Evolutionary conservation across 2,329 filamentous ascomycete species (phyloP).

Genomic region (Magnaporthales sp.): DNA sequence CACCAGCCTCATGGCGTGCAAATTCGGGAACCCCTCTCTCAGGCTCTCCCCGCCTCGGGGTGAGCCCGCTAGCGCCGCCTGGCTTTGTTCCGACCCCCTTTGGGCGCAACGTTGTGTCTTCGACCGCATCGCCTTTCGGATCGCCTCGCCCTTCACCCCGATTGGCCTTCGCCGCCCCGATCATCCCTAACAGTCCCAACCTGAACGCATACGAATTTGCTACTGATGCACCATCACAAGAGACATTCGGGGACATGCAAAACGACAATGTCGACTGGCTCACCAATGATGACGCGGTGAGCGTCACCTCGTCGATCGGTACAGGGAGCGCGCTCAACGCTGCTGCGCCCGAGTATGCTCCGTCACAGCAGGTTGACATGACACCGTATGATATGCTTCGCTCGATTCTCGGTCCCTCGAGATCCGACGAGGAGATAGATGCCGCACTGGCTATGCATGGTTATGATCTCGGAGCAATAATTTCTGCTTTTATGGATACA

Average conservation of each 20-base stretch:
- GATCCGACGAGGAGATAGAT: slow-evolving; percentile 91
- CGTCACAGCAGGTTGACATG: slow-evolving; percentile 74
- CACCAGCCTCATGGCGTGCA: slow-evolving; percentile 87
- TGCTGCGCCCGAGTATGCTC: slow-evolving; percentile 70
- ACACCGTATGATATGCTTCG: slow-evolving; percentile 96
- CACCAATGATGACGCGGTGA: slow-evolving; percentile 79
- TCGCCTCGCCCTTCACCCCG: slow-evolving; percentile 90
- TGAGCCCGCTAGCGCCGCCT: slow-evolving; percentile 76
- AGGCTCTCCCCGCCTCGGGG: slow-evolving; percentile 72
- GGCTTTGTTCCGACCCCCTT: slow-evolving; percentile 76
- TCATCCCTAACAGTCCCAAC: slow-evolving; percentile 87
- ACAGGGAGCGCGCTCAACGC: slow-evolving; percentile 66
- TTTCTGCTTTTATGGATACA: slow-evolving; percentile 76
- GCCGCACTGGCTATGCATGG: slow-evolving; percentile 79
- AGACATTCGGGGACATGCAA: slow-evolving; percentile 80
- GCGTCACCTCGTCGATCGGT: slow-evolving; percentile 64
- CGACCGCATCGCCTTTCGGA: slow-evolving; percentile 79
- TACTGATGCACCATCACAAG: slow-evolving; percentile 72
- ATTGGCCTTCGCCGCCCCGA: slow-evolving; percentile 79
- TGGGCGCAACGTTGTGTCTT: slow-evolving; percentile 65
- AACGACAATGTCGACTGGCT: slow-evolving; percentile 96
- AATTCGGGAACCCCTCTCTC: slow-evolving; percentile 66
- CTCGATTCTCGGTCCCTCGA: slow-evolving; percentile 82
- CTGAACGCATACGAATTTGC: slow-evolving; percentile 92
- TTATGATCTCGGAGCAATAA: slow-evolving; percentile 88